phyloP scores from a whole-genome alignment of 2,329 filamentous ascomycete species.

The Claviceps lovelessii region DNA sequence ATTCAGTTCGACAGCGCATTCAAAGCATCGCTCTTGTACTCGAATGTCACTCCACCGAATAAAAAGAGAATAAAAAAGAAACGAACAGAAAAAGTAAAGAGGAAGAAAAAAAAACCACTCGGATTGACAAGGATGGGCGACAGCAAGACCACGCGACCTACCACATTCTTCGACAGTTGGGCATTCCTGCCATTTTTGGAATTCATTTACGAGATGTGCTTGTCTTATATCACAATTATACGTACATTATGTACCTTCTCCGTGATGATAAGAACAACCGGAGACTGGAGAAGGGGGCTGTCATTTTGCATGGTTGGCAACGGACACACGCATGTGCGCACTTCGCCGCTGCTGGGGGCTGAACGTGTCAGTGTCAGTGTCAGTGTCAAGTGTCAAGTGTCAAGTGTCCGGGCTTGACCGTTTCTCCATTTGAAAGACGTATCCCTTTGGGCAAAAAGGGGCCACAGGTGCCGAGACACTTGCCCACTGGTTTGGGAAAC shows the following conservation, averaged over 20 bases:
- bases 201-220: background rate
- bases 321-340: background rate
- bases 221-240: background rate
- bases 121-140: background rate
- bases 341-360: background rate
- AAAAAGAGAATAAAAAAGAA: background rate
- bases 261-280: background rate
- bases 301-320: background rate
- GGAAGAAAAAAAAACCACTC: background rate
- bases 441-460: background rate
- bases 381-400: background rate
- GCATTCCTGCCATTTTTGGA: background rate
- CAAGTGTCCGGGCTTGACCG: background rate
- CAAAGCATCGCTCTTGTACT: background rate
- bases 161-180: background rate
- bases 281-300: background rate
- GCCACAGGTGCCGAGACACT: slow-evolving; percentile 6
- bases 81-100: background rate
- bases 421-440: background rate
- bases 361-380: slow-evolving; percentile 1
- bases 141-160: background rate
- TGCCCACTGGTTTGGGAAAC: slow-evolving; percentile 3
- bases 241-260: background rate
- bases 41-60: background rate
- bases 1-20: background rate